Evolutionary conservation across 2,329 filamentous ascomycete genomes (phyloP).

Genomic region (Lecanoromycetidae sp.): DNA sequence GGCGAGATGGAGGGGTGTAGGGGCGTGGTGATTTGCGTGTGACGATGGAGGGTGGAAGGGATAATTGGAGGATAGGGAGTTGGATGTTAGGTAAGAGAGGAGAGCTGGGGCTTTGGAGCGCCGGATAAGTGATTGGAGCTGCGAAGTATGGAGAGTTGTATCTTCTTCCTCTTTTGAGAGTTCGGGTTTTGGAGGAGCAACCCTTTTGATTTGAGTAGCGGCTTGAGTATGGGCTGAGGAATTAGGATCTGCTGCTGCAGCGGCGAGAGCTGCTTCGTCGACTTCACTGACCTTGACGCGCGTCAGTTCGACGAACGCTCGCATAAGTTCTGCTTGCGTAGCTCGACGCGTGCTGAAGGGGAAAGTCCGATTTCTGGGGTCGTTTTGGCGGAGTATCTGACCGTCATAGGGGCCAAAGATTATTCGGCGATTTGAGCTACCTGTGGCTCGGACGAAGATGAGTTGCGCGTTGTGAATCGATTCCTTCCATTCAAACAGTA

Average conservation of each 20-base stretch:
- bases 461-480: conserved; percentile 76
- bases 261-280: conserved; percentile 49
- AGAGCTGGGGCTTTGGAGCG: conserved; percentile 82
- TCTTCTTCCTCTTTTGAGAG: conserved; percentile 73
- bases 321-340: conserved; percentile 89
- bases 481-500: conserved; percentile 73
- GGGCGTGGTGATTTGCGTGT: conserved; percentile 63
- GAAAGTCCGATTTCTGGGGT: conserved; percentile 70
- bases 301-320: conserved; percentile 86
- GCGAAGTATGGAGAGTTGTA: conserved; percentile 69
- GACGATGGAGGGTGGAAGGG: conserved; percentile 56
- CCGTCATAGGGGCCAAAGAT: conserved; percentile 86
- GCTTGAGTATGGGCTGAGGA: conserved; percentile 23
- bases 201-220: conserved; percentile 23
- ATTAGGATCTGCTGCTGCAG: conserved; percentile 21
- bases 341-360: conserved; percentile 87
- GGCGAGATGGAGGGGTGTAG: conserved; percentile 75
- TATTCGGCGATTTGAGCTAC: conserved; percentile 71
- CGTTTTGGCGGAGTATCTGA: conserved; percentile 67
- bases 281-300: conserved; percentile 74
- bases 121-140: conserved; percentile 76
- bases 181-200: conserved; percentile 43
- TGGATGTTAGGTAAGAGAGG: conserved; percentile 69
- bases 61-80: conserved; percentile 60
- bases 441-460: conserved; percentile 80